These are phyloP conservation scores for Alopecurus myosuroides DNA, from an alignment of 176 grass and related monocot species.

Conservation along the genomic window DNA sequence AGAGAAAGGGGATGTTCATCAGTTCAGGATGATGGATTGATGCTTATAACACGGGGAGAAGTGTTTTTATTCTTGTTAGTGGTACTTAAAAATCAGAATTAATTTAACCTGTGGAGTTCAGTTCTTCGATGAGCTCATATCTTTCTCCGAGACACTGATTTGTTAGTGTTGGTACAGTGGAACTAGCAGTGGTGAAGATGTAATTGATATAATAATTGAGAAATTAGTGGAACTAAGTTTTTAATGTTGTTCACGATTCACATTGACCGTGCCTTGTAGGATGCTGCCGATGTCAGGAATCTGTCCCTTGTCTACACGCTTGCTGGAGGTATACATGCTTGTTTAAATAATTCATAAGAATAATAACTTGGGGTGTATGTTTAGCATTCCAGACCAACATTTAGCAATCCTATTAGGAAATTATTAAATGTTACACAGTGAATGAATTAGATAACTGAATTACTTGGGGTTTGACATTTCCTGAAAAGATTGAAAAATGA, in stretches of 20 bases:
- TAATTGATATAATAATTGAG: neutral
- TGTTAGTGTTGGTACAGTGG: neutral
- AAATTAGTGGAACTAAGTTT: neutral
- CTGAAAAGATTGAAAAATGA: neutral
- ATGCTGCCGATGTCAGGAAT: conserved; percentile 77
- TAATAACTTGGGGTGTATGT: neutral
- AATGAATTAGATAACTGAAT: neutral
- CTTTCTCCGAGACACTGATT: neutral
- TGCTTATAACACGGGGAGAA: neutral
- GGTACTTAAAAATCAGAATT: neutral
- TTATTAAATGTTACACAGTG: neutral
- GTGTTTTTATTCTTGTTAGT: neutral
- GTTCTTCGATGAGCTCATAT: neutral
- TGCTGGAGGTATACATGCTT: conserved; percentile 50
- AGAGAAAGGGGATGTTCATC: neutral
- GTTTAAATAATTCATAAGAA: neutral
- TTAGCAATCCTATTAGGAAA: neutral
- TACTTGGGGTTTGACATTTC: neutral
- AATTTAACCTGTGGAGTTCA: neutral
- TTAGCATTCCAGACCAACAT: neutral
- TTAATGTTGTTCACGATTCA: neutral
- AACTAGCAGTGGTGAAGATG: neutral
- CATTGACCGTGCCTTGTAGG: conserved; percentile 33
- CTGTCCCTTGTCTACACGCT: conserved; percentile 90
- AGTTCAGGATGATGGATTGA: neutral